phyloP scores from a whole-genome alignment of 371 early-diverging fungal species.

The Mucor circinelloides region DNA sequence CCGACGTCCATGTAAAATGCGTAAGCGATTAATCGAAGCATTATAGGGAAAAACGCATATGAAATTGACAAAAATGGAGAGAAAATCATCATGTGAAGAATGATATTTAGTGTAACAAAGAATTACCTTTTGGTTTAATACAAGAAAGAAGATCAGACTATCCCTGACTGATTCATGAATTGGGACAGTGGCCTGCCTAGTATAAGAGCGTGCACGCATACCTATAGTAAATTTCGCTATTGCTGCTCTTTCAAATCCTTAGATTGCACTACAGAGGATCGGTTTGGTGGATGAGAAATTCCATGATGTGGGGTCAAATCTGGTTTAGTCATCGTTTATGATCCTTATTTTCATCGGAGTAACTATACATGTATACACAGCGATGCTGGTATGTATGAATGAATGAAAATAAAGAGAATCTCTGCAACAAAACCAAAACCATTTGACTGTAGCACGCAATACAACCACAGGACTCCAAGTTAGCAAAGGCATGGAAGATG shows the following conservation, averaged over 20 bases:
- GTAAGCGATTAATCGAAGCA: background rate
- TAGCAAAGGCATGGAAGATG: background rate
- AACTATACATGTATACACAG: background rate
- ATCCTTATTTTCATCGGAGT: background rate
- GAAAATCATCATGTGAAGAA: slow-evolving; percentile 1
- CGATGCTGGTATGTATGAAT: background rate
- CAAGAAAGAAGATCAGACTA: background rate
- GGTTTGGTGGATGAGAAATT: background rate
- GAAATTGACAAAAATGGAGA: background rate
- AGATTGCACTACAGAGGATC: background rate
- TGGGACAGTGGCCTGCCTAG: too few relatives aligned
- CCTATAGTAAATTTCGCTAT: too few relatives aligned
- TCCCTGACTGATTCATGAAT: background rate
- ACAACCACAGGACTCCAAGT: too few relatives aligned
- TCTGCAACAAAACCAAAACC: too few relatives aligned
- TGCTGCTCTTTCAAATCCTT: background rate
- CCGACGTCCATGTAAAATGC: background rate
- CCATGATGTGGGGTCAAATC: background rate
- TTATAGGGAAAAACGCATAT: background rate
- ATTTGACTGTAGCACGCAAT: too few relatives aligned
- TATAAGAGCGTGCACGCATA: too few relatives aligned
- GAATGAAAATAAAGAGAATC: too few relatives aligned
- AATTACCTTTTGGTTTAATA: background rate
- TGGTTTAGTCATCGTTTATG: slow-evolving; percentile 10
- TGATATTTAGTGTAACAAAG: background rate